phyloP scores from a whole-genome alignment of 1,139 yeast genomes.

The Eremothecium coryli region DNA sequence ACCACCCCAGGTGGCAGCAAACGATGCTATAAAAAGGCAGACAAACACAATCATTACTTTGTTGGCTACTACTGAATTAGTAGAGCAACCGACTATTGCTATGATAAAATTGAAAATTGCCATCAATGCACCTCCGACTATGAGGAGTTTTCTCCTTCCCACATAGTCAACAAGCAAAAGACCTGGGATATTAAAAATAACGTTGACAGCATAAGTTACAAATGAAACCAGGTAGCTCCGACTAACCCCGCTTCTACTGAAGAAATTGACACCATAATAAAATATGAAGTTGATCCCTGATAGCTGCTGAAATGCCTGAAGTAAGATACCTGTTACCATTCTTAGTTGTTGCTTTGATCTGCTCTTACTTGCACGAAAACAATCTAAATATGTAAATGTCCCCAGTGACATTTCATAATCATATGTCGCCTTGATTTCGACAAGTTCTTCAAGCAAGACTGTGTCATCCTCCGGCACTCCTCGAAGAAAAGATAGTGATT shows the following conservation, averaged over 20 bases:
- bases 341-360: constrained; percentile 55
- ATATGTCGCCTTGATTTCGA: constrained; percentile 68
- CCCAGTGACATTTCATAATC: constrained; percentile 67
- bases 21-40: constrained; percentile 68
- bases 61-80: constrained; percentile 43
- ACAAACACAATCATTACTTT: constrained; percentile 70
- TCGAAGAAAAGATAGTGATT: constrained; percentile 53
- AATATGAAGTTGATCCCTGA: constrained; percentile 73
- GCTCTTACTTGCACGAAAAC: constrained; percentile 58
- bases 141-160: constrained; percentile 54
- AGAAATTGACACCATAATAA: constrained; percentile 70
- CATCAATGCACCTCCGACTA: constrained; percentile 62
- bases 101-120: constrained; percentile 50
- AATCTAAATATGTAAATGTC: constrained; percentile 44
- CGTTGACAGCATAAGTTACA: constrained; percentile 64
- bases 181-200: constrained; percentile 61
- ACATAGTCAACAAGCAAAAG: constrained; percentile 56
- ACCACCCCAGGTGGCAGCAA: constrained; percentile 87
- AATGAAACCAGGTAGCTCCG: constrained; percentile 60
- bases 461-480: constrained; percentile 53
- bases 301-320: constrained; percentile 67
- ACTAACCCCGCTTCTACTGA: constrained; percentile 49
- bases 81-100: constrained; percentile 55
- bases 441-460: constrained; percentile 61
- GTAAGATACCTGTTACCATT: constrained; percentile 57